These are phyloP conservation scores for Rhizopus delemar DNA, from an alignment of 371 early-diverging fungal species.

Conservation along the genomic window DNA sequence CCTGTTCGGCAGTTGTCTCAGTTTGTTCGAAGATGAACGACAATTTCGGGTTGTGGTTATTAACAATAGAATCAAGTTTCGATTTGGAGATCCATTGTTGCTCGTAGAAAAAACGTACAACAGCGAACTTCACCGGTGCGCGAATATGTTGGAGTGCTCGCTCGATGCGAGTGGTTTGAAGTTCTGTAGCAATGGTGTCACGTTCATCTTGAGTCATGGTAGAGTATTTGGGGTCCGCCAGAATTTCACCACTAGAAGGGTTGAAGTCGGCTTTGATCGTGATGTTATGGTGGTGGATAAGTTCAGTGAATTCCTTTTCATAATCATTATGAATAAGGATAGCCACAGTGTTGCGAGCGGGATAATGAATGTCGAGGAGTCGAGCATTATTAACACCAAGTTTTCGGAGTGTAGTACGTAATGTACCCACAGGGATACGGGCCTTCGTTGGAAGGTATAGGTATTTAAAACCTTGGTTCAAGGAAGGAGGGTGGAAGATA, in stretches of 20 bases:
- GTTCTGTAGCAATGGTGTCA: neutral
- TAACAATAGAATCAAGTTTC: too few species aligned
- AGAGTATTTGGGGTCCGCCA: conserved; percentile 6
- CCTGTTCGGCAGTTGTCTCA: too few species aligned
- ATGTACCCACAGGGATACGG: neutral
- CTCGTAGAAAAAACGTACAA: conserved; percentile 1
- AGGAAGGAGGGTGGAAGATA: too few species aligned
- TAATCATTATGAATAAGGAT: conserved; percentile 5
- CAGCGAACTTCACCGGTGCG: neutral
- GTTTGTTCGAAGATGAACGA: too few species aligned
- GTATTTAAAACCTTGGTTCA: conserved; percentile 10
- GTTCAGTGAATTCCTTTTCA: neutral
- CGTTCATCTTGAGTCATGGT: neutral
- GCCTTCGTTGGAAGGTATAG: conserved; percentile 3
- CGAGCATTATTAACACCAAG: conserved; percentile 1
- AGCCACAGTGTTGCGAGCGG: conserved; percentile 5
- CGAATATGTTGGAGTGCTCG: conserved; percentile 6
- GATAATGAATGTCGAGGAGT: conserved; percentile 8
- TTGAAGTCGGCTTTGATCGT: neutral
- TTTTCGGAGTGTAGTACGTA: neutral
- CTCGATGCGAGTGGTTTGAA: neutral
- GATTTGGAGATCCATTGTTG: neutral
- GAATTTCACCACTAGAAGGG: neutral
- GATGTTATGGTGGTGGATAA: neutral
- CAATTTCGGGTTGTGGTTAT: too few species aligned